Base-by-base conservation (phyloP, 371 early-diverging fungal species). In the Gilbertella persicaria region DNA sequence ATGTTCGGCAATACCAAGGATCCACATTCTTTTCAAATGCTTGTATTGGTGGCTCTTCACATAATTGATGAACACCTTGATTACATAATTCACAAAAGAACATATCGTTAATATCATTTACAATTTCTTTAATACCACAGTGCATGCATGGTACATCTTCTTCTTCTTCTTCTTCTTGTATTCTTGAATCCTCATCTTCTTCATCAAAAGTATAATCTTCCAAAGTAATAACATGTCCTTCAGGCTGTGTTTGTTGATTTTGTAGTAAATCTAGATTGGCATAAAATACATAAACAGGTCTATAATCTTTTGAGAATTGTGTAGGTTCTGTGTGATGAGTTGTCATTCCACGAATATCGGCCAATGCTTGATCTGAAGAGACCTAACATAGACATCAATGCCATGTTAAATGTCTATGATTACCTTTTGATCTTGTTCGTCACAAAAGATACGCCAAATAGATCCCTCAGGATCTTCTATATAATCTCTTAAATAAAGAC, bases 1-100 rank as follows among this genome's bases (percentile, higher is more conserved):
- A 79, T 6, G 58, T 55, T n/a, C 73, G 62, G 53, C 79, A 79
- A 28, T 51, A 67, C 79, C 79, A 79, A 16, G 79, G 79, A 40
- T 75, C 73, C 5, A 71, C 33, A 1, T 71, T 45, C 6, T 60
- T 58, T 51, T 79, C 79, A 24, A 57, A 75, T 4, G 49, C 12
- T 25, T 55, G 51, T 23, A 79, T 66, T 4, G 63, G 67, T 8
- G 79, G 79, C 4, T 58, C 49, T 26, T 72, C 75, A 48, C 79
- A 79, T 5, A 75, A 33, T 29, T 75, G 75, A 52, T 79, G 79
- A 0, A 79, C 69, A 12, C 70, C 69, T 42, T 46, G 36, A 44
- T 75, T 53, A 47, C 79, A 79, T 3, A 44, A 20, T 26, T 79
- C 79, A 39, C 79, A 79, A 41, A 67, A 62, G 41, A 73, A 79